These are phyloP conservation scores for Quercus tomentella DNA, from an alignment of 331 rosid genomes.

Conservation along the genomic window DNA sequence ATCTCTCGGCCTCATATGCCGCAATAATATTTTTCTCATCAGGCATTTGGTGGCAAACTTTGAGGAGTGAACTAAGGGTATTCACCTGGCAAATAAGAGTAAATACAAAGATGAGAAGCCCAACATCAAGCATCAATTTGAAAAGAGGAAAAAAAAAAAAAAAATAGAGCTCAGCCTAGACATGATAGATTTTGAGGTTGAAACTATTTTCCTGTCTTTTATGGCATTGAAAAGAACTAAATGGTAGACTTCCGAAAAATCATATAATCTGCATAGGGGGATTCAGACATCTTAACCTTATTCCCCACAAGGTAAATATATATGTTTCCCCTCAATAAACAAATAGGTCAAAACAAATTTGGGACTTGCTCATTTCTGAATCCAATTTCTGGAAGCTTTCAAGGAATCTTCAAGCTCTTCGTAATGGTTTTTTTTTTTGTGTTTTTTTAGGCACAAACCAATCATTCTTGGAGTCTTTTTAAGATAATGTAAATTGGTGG, in stretches of 20 bases:
- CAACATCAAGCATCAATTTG: slow-evolving; percentile 5
- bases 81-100: slow-evolving; percentile 67
- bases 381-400: no score
- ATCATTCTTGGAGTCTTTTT: background rate
- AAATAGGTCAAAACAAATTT: no score
- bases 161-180: background rate
- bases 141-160: background rate
- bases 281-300: no score
- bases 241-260: no score
- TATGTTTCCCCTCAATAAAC: no score
- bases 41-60: slow-evolving; percentile 68
- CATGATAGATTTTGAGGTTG: background rate
- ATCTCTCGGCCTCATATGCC: slow-evolving; percentile 62
- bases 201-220: background rate
- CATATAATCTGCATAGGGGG: no score
- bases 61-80: slow-evolving; percentile 80
- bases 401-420: no score
- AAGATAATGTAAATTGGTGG: background rate
- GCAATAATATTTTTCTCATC: slow-evolving; percentile 41
- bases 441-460: no score
- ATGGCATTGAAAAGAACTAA: background rate
- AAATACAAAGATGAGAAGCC: slow-evolving; percentile 16
- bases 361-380: no score
- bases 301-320: no score
- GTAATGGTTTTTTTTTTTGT: no score